Base-by-base conservation (phyloP, 192 early-diverging fungal genomes). In the Coemansia sp. region DNA sequence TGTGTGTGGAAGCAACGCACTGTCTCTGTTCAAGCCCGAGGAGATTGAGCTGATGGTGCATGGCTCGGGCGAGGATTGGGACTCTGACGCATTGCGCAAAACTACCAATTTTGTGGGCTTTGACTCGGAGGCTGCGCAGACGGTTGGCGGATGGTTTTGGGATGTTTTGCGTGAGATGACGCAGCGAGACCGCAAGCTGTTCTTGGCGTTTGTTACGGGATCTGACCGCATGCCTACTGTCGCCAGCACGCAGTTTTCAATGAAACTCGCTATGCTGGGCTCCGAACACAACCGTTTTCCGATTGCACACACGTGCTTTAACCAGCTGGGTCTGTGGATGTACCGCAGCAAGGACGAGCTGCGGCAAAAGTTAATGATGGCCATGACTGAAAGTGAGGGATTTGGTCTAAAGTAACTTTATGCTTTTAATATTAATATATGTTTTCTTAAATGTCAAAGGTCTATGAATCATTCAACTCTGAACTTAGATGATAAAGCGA, bases 231-330 rank as follows among this genome's bases (percentile, higher is more conserved):
- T 96, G 59, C 94, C 94, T 6, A 88, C 88, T 4, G 19, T 91
- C 15, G 82, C 87, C 5, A 83, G 87, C 48, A 62, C 51, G 14
- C 48, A 20, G 28, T 47, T 96, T 61, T 58, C 65, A 2, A 75
- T 90, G 52, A 86, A 91, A 64, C 89, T 97, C 38, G 84, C 87
- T 2, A 84, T 91, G 61, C 83, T 89, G 38, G 87, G 90, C 36
- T 76, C 73, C 31, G 86, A 87, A 26, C 67, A 68, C 42, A 68
- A 68, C 56, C 84, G 94, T 17, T 79, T 95, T 37, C 96, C 96
- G 1, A 86, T 89, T 36, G 93, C 96, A 5, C 96, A 95, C 68
- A 98, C 96, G 0, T 98, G 95, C 71, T 96, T 93, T 64, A 96
- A 98, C 68, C 93, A 94, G 65, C 72, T 98, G 19, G 85, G 92